Evolutionary conservation across 345 rosid genomes (phyloP).

Genomic region (Bruguiera parviflora): DNA sequence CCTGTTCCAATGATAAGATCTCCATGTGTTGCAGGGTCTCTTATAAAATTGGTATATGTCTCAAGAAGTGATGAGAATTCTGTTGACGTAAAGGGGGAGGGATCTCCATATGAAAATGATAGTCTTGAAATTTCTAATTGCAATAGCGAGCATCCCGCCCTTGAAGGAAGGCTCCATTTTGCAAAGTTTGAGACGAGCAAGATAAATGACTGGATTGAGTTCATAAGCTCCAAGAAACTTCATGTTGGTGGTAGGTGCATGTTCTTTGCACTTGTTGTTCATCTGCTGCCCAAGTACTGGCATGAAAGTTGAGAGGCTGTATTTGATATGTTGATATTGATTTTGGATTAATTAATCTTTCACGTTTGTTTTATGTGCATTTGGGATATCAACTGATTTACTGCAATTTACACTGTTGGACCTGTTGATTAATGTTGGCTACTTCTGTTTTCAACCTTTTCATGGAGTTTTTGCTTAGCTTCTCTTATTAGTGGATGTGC

Average conservation of each 20-base stretch:
- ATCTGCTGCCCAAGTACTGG: no score
- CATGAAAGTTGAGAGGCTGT: slow-evolving; percentile 5
- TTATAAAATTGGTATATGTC: slow-evolving; percentile 81
- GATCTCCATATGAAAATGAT: slow-evolving; percentile 26
- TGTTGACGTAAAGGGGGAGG: slow-evolving; percentile 26
- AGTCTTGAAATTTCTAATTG: slow-evolving; percentile 23
- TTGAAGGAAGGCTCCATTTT: slow-evolving; percentile 70
- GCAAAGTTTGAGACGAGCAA: slow-evolving; percentile 85
- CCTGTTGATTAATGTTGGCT: neutral
- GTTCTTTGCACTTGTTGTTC: no score
- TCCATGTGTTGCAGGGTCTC: slow-evolving; percentile 64
- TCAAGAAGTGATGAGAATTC: slow-evolving; percentile 33
- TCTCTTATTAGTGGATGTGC: neutral
- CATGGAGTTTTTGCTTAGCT: neutral
- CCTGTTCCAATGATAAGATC: neutral
- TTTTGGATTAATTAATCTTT: slow-evolving; percentile 7
- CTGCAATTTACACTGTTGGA: neutral
- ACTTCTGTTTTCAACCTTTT: neutral
- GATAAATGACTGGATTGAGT: slow-evolving; percentile 75
- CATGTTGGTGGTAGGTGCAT: slow-evolving; percentile 45
- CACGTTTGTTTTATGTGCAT: neutral
- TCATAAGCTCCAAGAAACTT: slow-evolving; percentile 57
- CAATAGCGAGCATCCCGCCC: slow-evolving; percentile 20
- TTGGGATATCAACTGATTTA: neutral
- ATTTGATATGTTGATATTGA: neutral